These are phyloP conservation scores for Paecilomyces variotii DNA, from an alignment of 2,329 filamentous ascomycete genomes.

Conservation along the genomic window DNA sequence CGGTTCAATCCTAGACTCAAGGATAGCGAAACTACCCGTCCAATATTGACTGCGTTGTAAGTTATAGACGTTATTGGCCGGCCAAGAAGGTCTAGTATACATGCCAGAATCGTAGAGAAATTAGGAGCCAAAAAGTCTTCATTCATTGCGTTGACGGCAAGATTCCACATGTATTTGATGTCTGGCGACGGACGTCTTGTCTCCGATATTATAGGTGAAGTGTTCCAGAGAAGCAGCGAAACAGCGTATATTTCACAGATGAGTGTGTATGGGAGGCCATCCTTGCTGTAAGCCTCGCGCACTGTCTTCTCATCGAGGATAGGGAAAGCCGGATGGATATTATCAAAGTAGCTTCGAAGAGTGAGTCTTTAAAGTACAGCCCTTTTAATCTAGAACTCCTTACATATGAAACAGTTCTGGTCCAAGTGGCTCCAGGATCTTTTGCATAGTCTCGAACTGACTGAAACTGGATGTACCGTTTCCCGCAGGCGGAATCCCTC, in stretches of 20 bases:
- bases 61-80: slow-evolving; percentile 46
- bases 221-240: slow-evolving; percentile 43
- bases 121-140: slow-evolving; percentile 46
- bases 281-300: slow-evolving; percentile 31
- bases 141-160: slow-evolving; percentile 45
- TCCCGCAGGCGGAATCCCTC: slow-evolving; percentile 14
- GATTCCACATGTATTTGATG: slow-evolving; percentile 48
- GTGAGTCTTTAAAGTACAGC: slow-evolving; percentile 30
- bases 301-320: slow-evolving; percentile 44
- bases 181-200: slow-evolving; percentile 32
- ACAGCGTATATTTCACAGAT: slow-evolving; percentile 45
- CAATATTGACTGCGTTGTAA: slow-evolving; percentile 44
- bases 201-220: slow-evolving; percentile 15
- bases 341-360: slow-evolving; percentile 40
- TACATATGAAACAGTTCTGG: slow-evolving; percentile 3
- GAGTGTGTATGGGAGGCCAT: slow-evolving; percentile 42
- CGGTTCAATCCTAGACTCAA: slow-evolving; percentile 49
- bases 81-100: slow-evolving; percentile 46
- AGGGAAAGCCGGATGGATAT: slow-evolving; percentile 45
- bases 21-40: slow-evolving; percentile 43
- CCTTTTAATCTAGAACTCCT: background rate
- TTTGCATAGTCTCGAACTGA: slow-evolving; percentile 41
- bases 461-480: slow-evolving; percentile 20
- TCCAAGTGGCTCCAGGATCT: slow-evolving; percentile 38
- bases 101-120: slow-evolving; percentile 44